These are phyloP conservation scores for Kingdonia uniflora DNA, from an alignment of 164 flowering plant genomes.

Conservation along the genomic window DNA sequence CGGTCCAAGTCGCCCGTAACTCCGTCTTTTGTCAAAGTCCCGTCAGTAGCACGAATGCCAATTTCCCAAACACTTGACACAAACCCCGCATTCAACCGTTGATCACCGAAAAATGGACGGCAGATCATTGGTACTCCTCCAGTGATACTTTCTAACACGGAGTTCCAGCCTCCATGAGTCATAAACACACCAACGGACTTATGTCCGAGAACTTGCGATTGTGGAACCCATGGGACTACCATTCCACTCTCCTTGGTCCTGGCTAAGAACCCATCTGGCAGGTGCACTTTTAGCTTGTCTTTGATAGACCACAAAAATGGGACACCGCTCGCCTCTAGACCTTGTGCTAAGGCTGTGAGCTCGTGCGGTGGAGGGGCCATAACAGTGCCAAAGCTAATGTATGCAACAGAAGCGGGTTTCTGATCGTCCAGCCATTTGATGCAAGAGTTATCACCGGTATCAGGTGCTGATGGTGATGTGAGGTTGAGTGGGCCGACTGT, in stretches of 20 bases:
- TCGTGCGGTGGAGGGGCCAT: conserved; percentile 15
- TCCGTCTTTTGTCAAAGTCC: conserved; percentile 12
- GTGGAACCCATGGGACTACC: conserved; percentile 30
- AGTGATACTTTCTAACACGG: conserved; percentile 20
- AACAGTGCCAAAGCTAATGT: conserved; percentile 49
- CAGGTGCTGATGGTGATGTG: conserved; percentile 9
- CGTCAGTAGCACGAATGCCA: conserved; percentile 11
- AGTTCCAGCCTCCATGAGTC: conserved; percentile 31
- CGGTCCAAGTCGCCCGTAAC: conserved; percentile 7
- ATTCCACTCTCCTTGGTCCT: conserved; percentile 11
- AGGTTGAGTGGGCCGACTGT: conserved; percentile 32
- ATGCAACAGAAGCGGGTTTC: conserved; percentile 29
- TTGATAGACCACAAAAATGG: conserved; percentile 20
- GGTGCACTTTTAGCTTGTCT: background rate
- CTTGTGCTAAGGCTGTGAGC: conserved; percentile 22
- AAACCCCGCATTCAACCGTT: conserved; percentile 16
- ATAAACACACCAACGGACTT: conserved; percentile 18
- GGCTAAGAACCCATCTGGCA: conserved; percentile 18
- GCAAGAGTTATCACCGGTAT: conserved; percentile 20
- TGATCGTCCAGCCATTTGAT: conserved; percentile 37
- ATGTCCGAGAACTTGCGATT: conserved; percentile 17
- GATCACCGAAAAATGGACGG: conserved; percentile 26
- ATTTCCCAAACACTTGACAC: conserved; percentile 14
- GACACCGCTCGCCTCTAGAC: conserved; percentile 19
- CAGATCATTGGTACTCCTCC: conserved; percentile 27